phyloP scores from a whole-genome alignment of 2,329 filamentous ascomycete species.

The Nemania sp. region DNA sequence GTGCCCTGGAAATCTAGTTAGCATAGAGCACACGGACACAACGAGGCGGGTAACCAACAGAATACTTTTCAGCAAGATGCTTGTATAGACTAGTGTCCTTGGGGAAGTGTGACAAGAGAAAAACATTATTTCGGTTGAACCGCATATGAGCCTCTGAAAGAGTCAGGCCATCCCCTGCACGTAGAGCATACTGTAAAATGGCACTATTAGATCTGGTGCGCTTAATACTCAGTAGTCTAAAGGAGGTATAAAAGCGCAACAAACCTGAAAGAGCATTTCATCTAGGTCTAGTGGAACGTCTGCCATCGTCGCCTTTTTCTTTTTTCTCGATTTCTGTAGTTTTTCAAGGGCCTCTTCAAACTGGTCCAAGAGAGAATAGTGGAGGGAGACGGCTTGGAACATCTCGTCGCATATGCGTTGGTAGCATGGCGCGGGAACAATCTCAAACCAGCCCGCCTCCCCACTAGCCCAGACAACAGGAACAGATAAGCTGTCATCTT shows the following conservation, averaged over 20 bases:
- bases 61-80: conserved; percentile 59
- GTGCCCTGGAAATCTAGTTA: conserved; percentile 37
- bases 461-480: conserved; percentile 75
- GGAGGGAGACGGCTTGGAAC: conserved; percentile 71
- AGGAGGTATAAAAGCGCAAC: neutral
- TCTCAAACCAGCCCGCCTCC: conserved; percentile 75
- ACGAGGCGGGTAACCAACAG: conserved; percentile 52
- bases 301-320: conserved; percentile 49
- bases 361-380: conserved; percentile 71
- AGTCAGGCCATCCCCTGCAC: conserved; percentile 64
- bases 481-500: conserved; percentile 61
- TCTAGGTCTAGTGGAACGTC: conserved; percentile 49
- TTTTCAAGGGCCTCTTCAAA: conserved; percentile 59
- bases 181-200: conserved; percentile 60
- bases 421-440: conserved; percentile 71
- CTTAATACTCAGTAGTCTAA: neutral
- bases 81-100: conserved; percentile 63
- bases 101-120: conserved; percentile 65
- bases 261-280: conserved; percentile 54
- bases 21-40: conserved; percentile 11
- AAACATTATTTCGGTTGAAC: conserved; percentile 62
- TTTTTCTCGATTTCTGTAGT: conserved; percentile 48
- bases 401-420: conserved; percentile 67
- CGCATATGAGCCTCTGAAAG: conserved; percentile 62
- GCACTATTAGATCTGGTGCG: conserved; percentile 3